Percentiles rank a stretch among this genome's conserved stretches.
These are phyloP conservation scores for Mucor circinelloides DNA, from an alignment of 371 early-diverging fungal species.

Conservation along the genomic window DNA sequence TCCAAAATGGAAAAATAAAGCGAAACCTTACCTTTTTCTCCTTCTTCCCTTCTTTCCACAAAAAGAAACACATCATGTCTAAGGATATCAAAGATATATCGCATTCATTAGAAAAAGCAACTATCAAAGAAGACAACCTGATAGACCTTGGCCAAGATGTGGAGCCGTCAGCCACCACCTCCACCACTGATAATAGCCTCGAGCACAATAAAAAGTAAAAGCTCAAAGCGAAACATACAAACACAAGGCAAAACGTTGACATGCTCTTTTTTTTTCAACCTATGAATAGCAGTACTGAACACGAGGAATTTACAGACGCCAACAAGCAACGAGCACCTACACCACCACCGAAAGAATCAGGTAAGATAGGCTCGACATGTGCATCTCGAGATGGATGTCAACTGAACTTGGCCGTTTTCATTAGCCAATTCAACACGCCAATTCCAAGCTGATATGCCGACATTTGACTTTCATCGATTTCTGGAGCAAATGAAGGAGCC, in stretches of 20 bases:
- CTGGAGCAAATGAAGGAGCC: conserved; percentile 72
- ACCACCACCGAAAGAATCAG: background rate
- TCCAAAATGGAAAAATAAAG: background rate
- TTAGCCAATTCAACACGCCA: background rate
- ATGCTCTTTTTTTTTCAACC: background rate
- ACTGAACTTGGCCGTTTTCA: background rate
- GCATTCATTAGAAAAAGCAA: conserved; percentile 4
- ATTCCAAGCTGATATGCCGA: conserved; percentile 21
- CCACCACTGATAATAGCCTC: background rate
- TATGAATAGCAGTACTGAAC: background rate
- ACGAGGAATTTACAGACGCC: background rate
- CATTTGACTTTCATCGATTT: conserved; percentile 75
- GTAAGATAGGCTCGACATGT: background rate
- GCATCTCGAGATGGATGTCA: background rate
- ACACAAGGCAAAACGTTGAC: background rate
- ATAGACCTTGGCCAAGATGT: background rate
- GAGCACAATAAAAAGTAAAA: background rate
- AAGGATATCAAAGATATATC: conserved; percentile 9
- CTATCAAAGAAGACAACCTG: background rate
- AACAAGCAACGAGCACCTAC: background rate
- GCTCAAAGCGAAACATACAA: background rate
- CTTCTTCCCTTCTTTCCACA: background rate
- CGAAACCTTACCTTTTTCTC: background rate
- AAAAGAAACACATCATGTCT: conserved; percentile 1
- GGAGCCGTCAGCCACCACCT: background rate